These are phyloP conservation scores for Pleurotus sapidus DNA, from an alignment of 768 basidiomycete genomes.

Conservation along the genomic window DNA sequence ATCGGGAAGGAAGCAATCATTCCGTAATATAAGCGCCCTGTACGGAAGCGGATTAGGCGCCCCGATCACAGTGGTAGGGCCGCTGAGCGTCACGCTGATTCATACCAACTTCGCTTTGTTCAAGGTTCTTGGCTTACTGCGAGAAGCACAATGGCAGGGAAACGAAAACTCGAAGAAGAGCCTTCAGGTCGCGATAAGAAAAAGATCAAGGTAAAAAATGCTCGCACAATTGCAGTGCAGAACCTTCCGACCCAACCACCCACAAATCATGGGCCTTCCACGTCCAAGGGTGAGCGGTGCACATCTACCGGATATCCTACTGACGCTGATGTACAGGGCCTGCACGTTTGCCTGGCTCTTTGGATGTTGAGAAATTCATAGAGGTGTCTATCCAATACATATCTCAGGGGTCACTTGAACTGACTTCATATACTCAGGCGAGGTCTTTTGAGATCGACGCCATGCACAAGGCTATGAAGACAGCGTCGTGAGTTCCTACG, in stretches of 20 bases:
- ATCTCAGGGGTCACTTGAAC: not conserved
- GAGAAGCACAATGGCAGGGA: conserved; percentile 24
- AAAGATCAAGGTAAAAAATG: conserved; percentile 60
- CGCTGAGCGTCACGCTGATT: too few relatives aligned
- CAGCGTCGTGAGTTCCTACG: conserved; percentile 51
- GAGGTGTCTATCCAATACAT: conserved; percentile 46
- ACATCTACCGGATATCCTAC: not conserved
- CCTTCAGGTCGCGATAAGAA: conserved; percentile 56
- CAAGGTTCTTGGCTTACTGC: not conserved
- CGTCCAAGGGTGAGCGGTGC: conserved; percentile 36
- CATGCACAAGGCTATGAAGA: conserved; percentile 86
- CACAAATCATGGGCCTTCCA: conserved; percentile 39
- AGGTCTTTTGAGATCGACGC: conserved; percentile 87
- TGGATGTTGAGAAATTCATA: conserved; percentile 88
- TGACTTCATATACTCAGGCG: conserved; percentile 44
- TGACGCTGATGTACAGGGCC: conserved; percentile 34
- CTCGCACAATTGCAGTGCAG: conserved; percentile 71
- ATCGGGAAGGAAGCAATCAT: conserved; percentile 18
- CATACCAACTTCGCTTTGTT: not conserved
- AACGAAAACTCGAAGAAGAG: conserved; percentile 36
- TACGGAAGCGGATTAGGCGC: not conserved
- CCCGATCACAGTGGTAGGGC: not conserved
- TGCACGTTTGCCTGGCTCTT: conserved; percentile 60
- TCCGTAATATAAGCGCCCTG: not conserved
- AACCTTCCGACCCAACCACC: conserved; percentile 16